Evolutionary conservation across 2,329 filamentous ascomycete genomes (phyloP).

Genomic region (Drechslerella dactyloides): DNA sequence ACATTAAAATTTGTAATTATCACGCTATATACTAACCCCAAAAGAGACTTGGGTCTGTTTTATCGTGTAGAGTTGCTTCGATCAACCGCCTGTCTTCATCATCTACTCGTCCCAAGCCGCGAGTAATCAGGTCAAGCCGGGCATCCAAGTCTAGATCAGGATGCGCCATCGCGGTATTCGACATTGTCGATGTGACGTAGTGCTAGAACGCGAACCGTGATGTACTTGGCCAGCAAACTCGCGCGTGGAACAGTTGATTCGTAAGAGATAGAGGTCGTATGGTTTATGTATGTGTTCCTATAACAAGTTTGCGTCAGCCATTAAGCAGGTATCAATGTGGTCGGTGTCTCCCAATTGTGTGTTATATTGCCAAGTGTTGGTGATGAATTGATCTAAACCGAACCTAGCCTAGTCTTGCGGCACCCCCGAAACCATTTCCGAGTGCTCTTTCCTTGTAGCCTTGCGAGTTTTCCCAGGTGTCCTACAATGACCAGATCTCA

Average conservation of each 20-base stretch:
- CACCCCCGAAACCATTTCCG: background rate
- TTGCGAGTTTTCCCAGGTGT: background rate
- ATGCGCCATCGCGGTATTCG: background rate
- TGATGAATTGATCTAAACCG: background rate
- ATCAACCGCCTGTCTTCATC: conserved; percentile 8
- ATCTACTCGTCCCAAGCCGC: conserved; percentile 11
- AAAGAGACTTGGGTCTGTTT: conserved; percentile 12
- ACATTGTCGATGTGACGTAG: conserved; percentile 3
- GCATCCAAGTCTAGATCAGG: background rate
- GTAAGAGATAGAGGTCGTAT: background rate
- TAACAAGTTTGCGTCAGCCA: background rate
- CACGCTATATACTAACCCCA: background rate
- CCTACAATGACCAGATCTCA: background rate
- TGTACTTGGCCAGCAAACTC: background rate
- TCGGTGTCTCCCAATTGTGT: background rate
- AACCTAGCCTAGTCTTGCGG: background rate
- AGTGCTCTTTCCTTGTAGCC: background rate
- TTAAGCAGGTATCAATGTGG: too few relatives aligned
- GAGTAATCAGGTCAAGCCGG: conserved; percentile 15
- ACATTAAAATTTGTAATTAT: background rate
- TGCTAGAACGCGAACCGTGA: background rate
- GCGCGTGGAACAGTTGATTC: background rate
- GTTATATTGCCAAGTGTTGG: conserved; percentile 1
- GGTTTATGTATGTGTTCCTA: background rate
- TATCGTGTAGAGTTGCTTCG: conserved; percentile 4